These are phyloP conservation scores for Mytilinidion resinicola DNA, from an alignment of 495 filamentous ascomycete genomes.

Conservation along the genomic window DNA sequence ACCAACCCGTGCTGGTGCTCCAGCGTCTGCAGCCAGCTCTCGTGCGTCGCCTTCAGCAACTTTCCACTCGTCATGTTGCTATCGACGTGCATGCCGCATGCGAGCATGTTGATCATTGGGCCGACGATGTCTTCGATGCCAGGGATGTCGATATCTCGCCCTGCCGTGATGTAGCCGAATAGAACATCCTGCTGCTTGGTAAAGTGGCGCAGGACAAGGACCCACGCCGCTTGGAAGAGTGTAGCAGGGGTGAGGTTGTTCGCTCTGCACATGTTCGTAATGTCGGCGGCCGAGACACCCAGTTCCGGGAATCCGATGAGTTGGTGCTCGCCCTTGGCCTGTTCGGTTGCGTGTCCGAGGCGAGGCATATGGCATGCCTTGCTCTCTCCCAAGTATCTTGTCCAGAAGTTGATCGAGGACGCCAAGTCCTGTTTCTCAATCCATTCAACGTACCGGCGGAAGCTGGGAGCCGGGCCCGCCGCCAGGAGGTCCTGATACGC, in stretches of 20 bases:
- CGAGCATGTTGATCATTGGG: constrained; percentile 39
- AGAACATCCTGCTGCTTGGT: constrained; percentile 6
- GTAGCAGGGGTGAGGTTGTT: constrained; percentile 16
- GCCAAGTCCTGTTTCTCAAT: constrained; percentile 33
- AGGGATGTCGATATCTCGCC: constrained; percentile 41
- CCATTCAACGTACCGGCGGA: constrained; percentile 48
- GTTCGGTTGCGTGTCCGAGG: neutral
- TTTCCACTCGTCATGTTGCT: neutral
- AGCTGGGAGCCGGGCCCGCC: constrained; percentile 39
- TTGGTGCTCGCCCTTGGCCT: constrained; percentile 5
- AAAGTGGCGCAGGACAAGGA: constrained; percentile 8
- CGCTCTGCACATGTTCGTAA: neutral
- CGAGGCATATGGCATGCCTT: constrained; percentile 48
- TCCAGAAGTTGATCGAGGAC: constrained; percentile 46
- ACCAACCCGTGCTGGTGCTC: constrained; percentile 8
- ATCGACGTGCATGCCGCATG: constrained; percentile 27
- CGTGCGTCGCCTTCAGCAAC: constrained; percentile 4
- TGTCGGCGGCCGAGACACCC: constrained; percentile 2
- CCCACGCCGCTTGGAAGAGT: constrained; percentile 18
- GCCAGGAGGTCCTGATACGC: constrained; percentile 42
- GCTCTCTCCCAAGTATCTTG: constrained; percentile 41
- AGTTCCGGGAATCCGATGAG: constrained; percentile 7
- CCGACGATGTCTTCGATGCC: constrained; percentile 45
- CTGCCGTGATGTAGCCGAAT: constrained; percentile 27
- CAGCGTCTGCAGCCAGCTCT: constrained; percentile 4